Evolutionary conservation across 345 rosid species (phyloP).

Genomic region (Citrus unshiu): DNA sequence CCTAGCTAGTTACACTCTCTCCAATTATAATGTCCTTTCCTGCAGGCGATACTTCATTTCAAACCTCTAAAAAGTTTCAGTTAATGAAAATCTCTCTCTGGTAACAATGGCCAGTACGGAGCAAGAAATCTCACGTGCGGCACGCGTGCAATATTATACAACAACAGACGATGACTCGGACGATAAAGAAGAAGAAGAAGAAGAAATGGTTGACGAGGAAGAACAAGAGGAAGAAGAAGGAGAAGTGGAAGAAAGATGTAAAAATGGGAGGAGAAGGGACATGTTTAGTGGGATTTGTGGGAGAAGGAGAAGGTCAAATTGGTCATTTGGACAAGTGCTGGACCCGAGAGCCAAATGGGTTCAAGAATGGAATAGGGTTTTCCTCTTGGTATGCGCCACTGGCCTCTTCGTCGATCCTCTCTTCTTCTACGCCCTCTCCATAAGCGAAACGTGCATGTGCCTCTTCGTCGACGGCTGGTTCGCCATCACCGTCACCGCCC

Average conservation of each 20-base stretch:
- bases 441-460: conserved; percentile 71
- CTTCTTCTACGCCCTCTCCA: conserved; percentile 76
- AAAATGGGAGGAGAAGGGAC: background rate
- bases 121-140: conserved; percentile 27
- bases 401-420: conserved; percentile 94
- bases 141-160: conserved; percentile 32
- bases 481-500: conserved; percentile 82
- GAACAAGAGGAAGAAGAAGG: conserved; percentile 22
- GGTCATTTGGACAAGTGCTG: conserved; percentile 56
- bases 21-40: conserved; percentile 21
- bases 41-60: background rate
- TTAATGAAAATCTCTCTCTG: background rate
- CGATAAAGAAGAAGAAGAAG: conserved; percentile 27
- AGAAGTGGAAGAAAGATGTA: conserved; percentile 20
- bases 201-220: background rate
- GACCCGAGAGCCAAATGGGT: conserved; percentile 91
- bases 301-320: conserved; percentile 20
- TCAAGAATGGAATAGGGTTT: conserved; percentile 86
- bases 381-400: conserved; percentile 72
- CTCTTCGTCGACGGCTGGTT: conserved; percentile 91
- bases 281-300: conserved; percentile 15
- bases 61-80: background rate
- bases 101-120: conserved; percentile 29
- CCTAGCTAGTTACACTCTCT: background rate
- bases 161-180: conserved; percentile 37